phyloP scores from a whole-genome alignment of 2,329 filamentous ascomycete genomes.

The Beauveria scarabaeidicola region DNA sequence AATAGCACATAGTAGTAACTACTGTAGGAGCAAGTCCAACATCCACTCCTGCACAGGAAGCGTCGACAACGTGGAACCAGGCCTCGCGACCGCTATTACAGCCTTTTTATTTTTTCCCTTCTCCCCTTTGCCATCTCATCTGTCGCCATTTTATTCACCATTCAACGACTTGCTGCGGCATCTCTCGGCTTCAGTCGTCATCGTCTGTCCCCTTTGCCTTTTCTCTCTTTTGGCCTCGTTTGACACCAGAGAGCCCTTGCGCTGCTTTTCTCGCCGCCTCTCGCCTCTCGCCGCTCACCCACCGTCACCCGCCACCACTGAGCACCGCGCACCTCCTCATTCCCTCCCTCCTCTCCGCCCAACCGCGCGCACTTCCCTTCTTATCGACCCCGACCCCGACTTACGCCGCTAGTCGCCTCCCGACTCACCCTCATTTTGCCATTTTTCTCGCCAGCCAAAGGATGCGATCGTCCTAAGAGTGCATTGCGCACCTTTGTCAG shows the following conservation, averaged over 20 bases:
- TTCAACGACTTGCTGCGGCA: neutral
- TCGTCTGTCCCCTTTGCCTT: neutral
- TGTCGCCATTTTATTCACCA: neutral
- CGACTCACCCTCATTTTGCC: neutral
- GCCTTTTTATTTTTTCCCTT: neutral
- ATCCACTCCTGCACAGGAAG: neutral
- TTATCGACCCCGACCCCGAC: neutral
- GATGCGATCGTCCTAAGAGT: slow-evolving; percentile 9
- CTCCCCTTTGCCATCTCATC: neutral
- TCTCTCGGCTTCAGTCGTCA: neutral
- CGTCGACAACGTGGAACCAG: neutral
- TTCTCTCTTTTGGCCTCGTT: neutral
- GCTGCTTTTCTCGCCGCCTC: neutral
- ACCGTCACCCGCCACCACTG: neutral
- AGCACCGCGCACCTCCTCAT: neutral
- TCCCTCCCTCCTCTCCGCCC: slow-evolving; percentile 4
- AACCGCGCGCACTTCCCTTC: neutral
- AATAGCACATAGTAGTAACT: too few relatives aligned
- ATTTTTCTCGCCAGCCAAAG: neutral
- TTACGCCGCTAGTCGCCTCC: neutral
- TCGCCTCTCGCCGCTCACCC: neutral
- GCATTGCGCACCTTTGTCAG: neutral
- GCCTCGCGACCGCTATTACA: slow-evolving; percentile 1
- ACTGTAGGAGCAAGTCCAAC: neutral
- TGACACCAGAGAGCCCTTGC: neutral